Base-by-base conservation (phyloP, 1,284 basidiomycete species). In the Irpex sp. region DNA sequence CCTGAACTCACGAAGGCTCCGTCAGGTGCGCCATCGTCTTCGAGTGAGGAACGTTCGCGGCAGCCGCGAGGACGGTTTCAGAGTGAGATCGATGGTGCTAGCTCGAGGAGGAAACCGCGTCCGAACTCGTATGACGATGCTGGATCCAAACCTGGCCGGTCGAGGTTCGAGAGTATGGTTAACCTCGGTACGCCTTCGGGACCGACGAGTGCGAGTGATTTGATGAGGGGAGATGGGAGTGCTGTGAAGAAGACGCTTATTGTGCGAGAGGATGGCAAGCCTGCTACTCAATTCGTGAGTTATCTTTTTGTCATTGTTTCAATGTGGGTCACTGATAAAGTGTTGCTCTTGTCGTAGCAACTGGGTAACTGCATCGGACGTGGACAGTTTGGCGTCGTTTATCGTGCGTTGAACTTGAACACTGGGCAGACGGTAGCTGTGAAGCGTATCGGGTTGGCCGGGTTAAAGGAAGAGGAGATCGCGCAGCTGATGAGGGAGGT, bases 341-440 rank as follows among this genome's bases (percentile, higher is more conserved):
- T 17, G 11, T 50, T 50, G 49, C 60, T 62, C 62, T 67, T 67
- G 49, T 60, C 65, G 36, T 68, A 96, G 94, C 93, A 95, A 93
- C 80, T 97, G 17, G 95, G 95, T 39, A 96, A 97, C 75, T 96
- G 94, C 75, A 97, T 98, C 67, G 96, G 96, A 2, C 87, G 92
- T 59, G 96, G 96, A 5, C 96, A 98, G 77, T 98, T 98, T 75
- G 96, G 96, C 21, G 88, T 94, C 9, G 96, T 98, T 6, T 98
- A 97, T 75, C 87, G 94, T 17, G 95, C 96, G 4, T 81, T 98
- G 62, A 96, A 98, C 74, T 78, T 97, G 70, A 92, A 91, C 68
- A 94, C 89, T 1, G 96, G 94, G 36, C 93, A 96, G 76, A 95
- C 94, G 86, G 94, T 96, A 19, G 95, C 95, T 19, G 93, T 97